phyloP scores from a whole-genome alignment of 345 rosid species.

The Camelina hispida region DNA sequence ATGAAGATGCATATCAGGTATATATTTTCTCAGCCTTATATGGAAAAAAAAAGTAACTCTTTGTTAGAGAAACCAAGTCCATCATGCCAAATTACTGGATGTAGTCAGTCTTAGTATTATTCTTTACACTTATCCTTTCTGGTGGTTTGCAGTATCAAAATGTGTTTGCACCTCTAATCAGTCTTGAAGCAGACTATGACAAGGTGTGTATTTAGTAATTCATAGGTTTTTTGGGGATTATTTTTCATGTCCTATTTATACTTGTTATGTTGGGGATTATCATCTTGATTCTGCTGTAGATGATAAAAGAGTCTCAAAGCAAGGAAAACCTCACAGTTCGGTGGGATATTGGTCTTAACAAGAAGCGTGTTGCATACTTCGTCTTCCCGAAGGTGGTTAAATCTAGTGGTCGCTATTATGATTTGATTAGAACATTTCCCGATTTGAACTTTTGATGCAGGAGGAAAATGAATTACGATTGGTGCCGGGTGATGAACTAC shows the following conservation, averaged over 20 bases:
- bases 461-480: slow-evolving; percentile 98
- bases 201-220: slow-evolving; percentile 56
- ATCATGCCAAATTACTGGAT: slow-evolving; percentile 18
- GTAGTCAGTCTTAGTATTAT: slow-evolving; percentile 14
- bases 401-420: slow-evolving; percentile 16
- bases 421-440: slow-evolving; percentile 28
- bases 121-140: slow-evolving; percentile 16
- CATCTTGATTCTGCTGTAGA: slow-evolving; percentile 53
- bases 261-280: slow-evolving; percentile 29
- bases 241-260: slow-evolving; percentile 7
- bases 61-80: slow-evolving; percentile 4
- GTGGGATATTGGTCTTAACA: slow-evolving; percentile 99
- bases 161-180: slow-evolving; percentile 98
- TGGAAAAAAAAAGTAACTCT: not conserved
- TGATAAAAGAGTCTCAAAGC: slow-evolving; percentile 99
- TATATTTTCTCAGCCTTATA: slow-evolving; percentile 18
- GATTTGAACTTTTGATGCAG: slow-evolving; percentile 50
- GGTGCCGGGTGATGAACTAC: slow-evolving; percentile 97
- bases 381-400: slow-evolving; percentile 88
- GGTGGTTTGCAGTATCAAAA: slow-evolving; percentile 90
- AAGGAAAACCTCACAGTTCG: slow-evolving; percentile 94
- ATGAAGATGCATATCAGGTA: slow-evolving; percentile 99
- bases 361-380: slow-evolving; percentile 93
- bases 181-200: slow-evolving; percentile 99
- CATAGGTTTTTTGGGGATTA: not conserved